Conservation (phyloP, 495 filamentous ascomycete genomes). For the Talaromyces ruber region DNA sequence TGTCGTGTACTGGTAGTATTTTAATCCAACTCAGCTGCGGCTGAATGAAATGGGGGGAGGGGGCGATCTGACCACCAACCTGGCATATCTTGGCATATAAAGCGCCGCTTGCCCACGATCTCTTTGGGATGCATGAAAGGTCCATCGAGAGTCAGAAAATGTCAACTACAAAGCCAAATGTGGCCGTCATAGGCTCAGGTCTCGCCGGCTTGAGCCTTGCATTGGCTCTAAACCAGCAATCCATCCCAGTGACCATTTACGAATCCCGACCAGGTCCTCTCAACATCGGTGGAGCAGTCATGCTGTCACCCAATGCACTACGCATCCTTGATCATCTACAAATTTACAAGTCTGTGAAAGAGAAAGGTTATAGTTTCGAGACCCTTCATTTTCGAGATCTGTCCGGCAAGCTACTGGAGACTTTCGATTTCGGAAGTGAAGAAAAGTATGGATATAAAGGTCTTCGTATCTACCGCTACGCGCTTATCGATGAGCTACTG, state of each 20-base stretch:
- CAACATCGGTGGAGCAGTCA: slow-evolving; percentile 38
- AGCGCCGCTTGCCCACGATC: too few relatives aligned
- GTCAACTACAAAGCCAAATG: neutral
- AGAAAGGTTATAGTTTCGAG: slow-evolving; percentile 27
- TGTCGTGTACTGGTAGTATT: too few relatives aligned
- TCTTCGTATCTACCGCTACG: slow-evolving; percentile 38
- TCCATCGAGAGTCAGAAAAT: too few relatives aligned
- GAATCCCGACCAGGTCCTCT: slow-evolving; percentile 28
- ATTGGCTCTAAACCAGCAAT: slow-evolving; percentile 28
- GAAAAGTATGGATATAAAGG: slow-evolving; percentile 34
- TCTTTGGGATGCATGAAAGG: too few relatives aligned
- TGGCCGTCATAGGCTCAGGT: slow-evolving; percentile 38
- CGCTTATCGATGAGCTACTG: neutral
- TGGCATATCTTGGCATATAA: too few relatives aligned
- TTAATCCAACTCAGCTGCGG: too few relatives aligned
- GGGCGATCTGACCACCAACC: too few relatives aligned
- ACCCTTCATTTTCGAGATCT: slow-evolving; percentile 18
- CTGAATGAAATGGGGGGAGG: too few relatives aligned
- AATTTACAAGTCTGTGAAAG: slow-evolving; percentile 28
- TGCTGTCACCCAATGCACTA: slow-evolving; percentile 44
- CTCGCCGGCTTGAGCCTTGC: slow-evolving; percentile 40
- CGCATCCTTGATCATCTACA: slow-evolving; percentile 35
- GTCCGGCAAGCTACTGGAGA: slow-evolving; percentile 22
- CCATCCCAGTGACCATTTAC: slow-evolving; percentile 35
- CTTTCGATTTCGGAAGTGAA: slow-evolving; percentile 33